phyloP scores from a whole-genome alignment of 192 early-diverging fungal species.

The Entomortierella beljakovae region DNA sequence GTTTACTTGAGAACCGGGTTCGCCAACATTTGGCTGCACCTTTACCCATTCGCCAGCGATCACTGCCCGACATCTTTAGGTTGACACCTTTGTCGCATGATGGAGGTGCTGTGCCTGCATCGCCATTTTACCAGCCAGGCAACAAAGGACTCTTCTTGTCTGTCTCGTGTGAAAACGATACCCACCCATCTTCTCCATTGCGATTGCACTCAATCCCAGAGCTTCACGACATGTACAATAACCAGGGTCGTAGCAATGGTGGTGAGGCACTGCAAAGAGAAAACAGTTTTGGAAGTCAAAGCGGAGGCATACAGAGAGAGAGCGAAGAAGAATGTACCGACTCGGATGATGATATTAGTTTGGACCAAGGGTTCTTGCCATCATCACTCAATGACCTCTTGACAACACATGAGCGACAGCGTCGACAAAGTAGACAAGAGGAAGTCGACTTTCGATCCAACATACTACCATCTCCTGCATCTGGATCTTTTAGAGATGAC shows the following conservation, averaged over 20 bases:
- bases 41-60: conserved; percentile 55
- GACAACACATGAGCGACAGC: conserved; percentile 59
- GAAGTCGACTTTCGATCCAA: conserved; percentile 11
- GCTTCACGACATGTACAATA: conserved; percentile 26
- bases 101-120: conserved; percentile 28
- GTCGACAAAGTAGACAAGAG: conserved; percentile 56
- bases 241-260: neutral
- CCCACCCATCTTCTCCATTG: conserved; percentile 40
- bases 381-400: conserved; percentile 66
- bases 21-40: conserved; percentile 56
- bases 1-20: conserved; percentile 1
- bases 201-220: conserved; percentile 59
- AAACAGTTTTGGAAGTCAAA: conserved; percentile 14
- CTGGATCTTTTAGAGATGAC: conserved; percentile 24
- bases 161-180: conserved; percentile 41
- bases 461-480: conserved; percentile 32
- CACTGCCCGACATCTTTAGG: conserved; percentile 56
- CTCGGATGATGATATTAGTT: conserved; percentile 48
- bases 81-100: conserved; percentile 17
- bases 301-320: conserved; percentile 8
- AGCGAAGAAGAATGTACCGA: conserved; percentile 38
- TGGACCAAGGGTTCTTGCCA: conserved; percentile 56
- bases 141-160: conserved; percentile 53
- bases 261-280: conserved; percentile 3
- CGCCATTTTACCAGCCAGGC: conserved; percentile 45